Evolutionary conservation across 495 filamentous ascomycete genomes (phyloP), one percentile per base, ranked within the genome.

Genomic region (Aspergillus haitiensis): DNA sequence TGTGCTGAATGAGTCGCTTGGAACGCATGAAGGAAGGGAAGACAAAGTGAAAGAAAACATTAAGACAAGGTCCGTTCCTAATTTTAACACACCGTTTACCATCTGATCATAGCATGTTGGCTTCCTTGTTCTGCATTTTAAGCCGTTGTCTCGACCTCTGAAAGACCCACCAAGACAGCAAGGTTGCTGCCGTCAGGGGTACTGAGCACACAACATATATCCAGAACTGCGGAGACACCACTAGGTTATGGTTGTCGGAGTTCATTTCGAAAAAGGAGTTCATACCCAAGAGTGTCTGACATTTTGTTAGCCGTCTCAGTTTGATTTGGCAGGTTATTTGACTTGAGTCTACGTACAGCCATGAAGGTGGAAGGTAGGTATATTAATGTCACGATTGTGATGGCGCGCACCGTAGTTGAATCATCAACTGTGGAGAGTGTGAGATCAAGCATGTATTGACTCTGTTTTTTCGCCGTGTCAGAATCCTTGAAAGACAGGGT

Each of bases 281-380:
- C 70, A 72, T 73, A 12, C 73, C 75, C 35, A 77, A 65, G 35
- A 77, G 59, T 1, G 69, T 68, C 72, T 75, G 40, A n/a, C 21
- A 36, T 27, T 49, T 27, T n/a, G 58, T 63, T 37, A 63, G 56
- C 32, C 6, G 18, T 9, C 54, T 58, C 18, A 21, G 12, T 12
- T 3, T n/a, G 39, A 44, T 11, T 7, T 36, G 13, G 16, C 9
- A 12, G 16, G 18, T 5, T 7, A 42, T 32, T 6, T 57, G n/a
- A 4, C 27, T 9, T 7, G 44, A 10, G 3, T 21, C 8, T 15
- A 73, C 76, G 67, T 64, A 80, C 77, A 3, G 75, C 75, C 34
- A 76, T 68, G 59, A 79, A 79, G 3, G 75, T 74, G 9, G 73
- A 64, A 0, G 78, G 78, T 11, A 80, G 66, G 61, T 79, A 80